Percentiles rank a stretch among this genome's conserved stretches.
These are phyloP conservation scores for Zoysia japonica DNA, from an alignment of 176 grass and related monocot genomes.

Conservation along the genomic window DNA sequence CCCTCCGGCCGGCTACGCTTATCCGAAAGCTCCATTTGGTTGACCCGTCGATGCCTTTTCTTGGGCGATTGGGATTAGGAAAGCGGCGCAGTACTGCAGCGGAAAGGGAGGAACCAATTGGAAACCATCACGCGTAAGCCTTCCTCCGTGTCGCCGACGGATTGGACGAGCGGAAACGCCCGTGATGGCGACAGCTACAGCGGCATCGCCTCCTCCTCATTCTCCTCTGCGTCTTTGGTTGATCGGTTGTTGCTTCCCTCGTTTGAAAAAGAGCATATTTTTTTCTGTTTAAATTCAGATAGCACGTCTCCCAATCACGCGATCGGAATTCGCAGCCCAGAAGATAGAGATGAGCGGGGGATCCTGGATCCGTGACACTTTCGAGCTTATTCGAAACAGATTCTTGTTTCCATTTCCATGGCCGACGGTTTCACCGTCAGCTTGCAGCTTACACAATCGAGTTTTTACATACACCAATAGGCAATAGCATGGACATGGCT, in stretches of 20 bases:
- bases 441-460: not conserved
- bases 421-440: constrained; percentile 30
- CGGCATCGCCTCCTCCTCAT: not conserved
- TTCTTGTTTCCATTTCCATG: not conserved
- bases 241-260: no score
- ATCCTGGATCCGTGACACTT: not conserved
- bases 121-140: not conserved
- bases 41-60: not conserved
- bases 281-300: not conserved
- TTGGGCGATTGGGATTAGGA: not conserved
- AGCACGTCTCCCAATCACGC: not conserved
- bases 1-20: not conserved
- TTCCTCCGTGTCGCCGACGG: not conserved
- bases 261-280: no score
- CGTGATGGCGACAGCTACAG: not conserved
- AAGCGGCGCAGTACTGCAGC: not conserved
- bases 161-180: not conserved
- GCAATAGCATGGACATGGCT: not conserved
- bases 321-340: not conserved
- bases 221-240: not conserved
- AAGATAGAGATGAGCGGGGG: not conserved
- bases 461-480: not conserved
- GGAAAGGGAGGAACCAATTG: not conserved
- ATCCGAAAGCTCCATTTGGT: not conserved
- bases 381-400: not conserved